Evolutionary conservation across 257 asterid species (phyloP).

Genomic region (Solanum bulbocastanum): DNA sequence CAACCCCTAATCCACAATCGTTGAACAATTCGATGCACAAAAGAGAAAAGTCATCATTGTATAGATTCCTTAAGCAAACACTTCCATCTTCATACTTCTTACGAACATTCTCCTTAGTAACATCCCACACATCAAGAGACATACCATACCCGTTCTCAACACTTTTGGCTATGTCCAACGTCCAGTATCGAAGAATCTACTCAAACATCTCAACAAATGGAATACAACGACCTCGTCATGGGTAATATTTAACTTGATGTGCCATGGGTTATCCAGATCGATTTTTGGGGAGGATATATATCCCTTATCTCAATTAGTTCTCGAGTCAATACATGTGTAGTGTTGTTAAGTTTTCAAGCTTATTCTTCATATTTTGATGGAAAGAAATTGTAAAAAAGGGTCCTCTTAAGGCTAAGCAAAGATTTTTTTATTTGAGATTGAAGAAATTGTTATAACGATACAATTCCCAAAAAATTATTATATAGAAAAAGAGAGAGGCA

Average conservation of each 20-base stretch:
- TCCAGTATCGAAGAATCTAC: no score
- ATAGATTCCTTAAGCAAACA: background rate
- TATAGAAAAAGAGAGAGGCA: no score
- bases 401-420: background rate
- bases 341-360: background rate
- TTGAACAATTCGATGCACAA: background rate
- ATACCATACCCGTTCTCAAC: no score
- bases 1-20: background rate
- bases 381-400: background rate
- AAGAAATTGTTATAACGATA: no score
- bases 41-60: background rate
- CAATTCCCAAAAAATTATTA: no score
- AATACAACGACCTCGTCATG: no score
- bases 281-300: no score
- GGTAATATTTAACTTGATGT: no score
- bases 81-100: background rate
- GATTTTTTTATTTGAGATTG: no score
- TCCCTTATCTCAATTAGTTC: background rate
- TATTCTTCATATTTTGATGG: background rate
- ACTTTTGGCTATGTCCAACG: no score
- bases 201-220: no score
- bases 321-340: background rate
- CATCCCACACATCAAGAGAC: background rate
- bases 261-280: no score
- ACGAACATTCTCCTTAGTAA: background rate